Conservation (phyloP, 257 asterid genomes). For the Jasminum sambac region DNA sequence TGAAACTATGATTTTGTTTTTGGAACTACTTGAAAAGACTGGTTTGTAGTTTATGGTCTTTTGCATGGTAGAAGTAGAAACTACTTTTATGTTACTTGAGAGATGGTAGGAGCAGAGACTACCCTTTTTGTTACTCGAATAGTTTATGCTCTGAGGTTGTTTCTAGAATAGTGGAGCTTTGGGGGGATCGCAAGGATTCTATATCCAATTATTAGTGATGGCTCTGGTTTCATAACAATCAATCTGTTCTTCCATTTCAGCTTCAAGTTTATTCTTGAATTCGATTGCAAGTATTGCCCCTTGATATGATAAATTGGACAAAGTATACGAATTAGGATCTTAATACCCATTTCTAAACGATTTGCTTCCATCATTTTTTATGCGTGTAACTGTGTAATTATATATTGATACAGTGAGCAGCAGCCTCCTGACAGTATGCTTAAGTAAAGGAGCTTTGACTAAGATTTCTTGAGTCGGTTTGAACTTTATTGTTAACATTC, state of each 20-base stretch:
- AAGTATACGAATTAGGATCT: not conserved
- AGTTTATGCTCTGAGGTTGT: not conserved
- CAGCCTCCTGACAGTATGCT: slow-evolving; percentile 4
- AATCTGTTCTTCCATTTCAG: not conserved
- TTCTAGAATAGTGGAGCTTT: not conserved
- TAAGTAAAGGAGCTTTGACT: not conserved
- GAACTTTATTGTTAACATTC: not conserved
- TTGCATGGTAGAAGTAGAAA: not conserved
- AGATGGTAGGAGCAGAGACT: slow-evolving; percentile 5
- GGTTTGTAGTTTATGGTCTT: slow-evolving; percentile 10
- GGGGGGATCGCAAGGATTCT: not conserved
- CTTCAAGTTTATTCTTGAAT: not conserved
- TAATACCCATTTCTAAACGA: not conserved
- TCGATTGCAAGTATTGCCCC: slow-evolving; percentile 5
- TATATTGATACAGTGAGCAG: slow-evolving; percentile 1
- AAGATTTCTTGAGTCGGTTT: not conserved
- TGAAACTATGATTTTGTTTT: not conserved
- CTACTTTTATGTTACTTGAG: not conserved
- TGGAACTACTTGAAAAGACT: slow-evolving; percentile 9
- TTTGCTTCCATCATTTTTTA: too few relatives aligned
- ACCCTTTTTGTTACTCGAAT: not conserved
- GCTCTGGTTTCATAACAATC: not conserved
- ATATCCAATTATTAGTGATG: not conserved
- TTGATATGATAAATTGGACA: slow-evolving; percentile 11
- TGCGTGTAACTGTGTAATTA: too few relatives aligned